phyloP scores from a whole-genome alignment of 106 monocot genomes.

The Posidonia australis region DNA sequence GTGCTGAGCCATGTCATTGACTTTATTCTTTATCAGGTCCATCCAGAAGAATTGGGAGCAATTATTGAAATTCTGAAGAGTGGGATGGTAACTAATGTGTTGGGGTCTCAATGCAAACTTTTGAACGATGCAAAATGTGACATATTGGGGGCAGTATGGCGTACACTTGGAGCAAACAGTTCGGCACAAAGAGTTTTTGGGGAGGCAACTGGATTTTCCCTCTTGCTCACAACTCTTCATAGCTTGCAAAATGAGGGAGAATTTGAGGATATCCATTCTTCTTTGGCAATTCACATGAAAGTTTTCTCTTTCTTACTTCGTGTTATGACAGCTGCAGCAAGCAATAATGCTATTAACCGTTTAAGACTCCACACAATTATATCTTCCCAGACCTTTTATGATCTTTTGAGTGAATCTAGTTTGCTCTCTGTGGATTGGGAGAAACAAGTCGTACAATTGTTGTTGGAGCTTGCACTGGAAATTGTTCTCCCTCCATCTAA shows the following conservation, averaged over 20 bases:
- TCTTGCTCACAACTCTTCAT: conserved; percentile 82
- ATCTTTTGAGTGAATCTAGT: conserved; percentile 79
- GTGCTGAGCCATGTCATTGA: too few relatives aligned
- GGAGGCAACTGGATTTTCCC: conserved; percentile 95
- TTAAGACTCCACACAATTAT: conserved; percentile 67
- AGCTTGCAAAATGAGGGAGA: conserved; percentile 58
- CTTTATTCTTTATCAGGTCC: conserved; percentile 41
- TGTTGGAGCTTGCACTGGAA: conserved; percentile 92
- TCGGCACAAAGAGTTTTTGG: conserved; percentile 87
- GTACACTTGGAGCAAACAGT: conserved; percentile 69
- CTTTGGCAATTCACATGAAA: conserved; percentile 38
- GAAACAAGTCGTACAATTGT: conserved; percentile 75
- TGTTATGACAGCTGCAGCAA: conserved; percentile 79
- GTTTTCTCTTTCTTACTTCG: conserved; percentile 76
- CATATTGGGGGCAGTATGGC: conserved; percentile 77
- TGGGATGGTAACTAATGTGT: conserved; percentile 70
- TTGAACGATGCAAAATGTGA: conserved; percentile 87
- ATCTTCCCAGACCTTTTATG: conserved; percentile 81
- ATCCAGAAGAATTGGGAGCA: conserved; percentile 78
- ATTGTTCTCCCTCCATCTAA: conserved; percentile 70
- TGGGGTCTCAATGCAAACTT: conserved; percentile 79
- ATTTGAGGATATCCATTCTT: conserved; percentile 20
- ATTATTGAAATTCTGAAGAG: conserved; percentile 91
- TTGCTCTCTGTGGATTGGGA: conserved; percentile 84
- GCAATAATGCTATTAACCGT: conserved; percentile 72